A percentile compares a stretch with the other conserved stretches of the same genome.
These are phyloP conservation scores for Backusella sp. DNA, from an alignment of 192 early-diverging fungal species.

Conservation along the genomic window DNA sequence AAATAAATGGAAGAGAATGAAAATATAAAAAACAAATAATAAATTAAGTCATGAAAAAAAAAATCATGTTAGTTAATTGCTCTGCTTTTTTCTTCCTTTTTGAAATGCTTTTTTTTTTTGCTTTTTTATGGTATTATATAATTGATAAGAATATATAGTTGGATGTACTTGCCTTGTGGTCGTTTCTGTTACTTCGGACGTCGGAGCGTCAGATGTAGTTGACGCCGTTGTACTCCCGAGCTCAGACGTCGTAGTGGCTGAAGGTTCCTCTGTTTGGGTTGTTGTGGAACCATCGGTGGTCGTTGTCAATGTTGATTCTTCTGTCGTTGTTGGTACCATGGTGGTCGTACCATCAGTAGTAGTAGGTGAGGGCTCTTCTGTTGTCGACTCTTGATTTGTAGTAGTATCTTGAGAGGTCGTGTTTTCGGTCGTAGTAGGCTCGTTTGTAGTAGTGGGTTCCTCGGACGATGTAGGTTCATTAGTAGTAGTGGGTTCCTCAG, in stretches of 20 bases:
- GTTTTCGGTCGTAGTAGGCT: neutral
- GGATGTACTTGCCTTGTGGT: neutral
- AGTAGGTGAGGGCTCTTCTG: too few relatives aligned
- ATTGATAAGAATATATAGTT: neutral
- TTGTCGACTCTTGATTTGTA: neutral
- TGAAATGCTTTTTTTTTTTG: neutral
- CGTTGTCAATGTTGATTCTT: neutral
- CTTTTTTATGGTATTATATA: neutral
- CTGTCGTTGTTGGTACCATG: neutral
- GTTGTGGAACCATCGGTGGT: neutral
- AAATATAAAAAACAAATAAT: neutral
- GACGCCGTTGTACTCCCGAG: neutral
- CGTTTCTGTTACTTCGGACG: neutral
- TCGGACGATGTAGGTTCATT: neutral
- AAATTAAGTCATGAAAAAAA: neutral
- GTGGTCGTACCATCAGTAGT: neutral
- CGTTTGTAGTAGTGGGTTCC: neutral
- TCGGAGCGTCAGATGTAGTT: neutral
- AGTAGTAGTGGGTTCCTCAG: neutral
- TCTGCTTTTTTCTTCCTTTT: neutral
- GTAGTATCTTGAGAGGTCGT: neutral
- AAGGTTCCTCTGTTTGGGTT: neutral
- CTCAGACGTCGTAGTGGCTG: conserved; percentile 6
- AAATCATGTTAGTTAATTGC: neutral
- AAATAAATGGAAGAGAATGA: neutral